Evolutionary conservation across 2,329 filamentous ascomycete genomes (phyloP), one percentile per base, ranked within the genome.

Genomic region (Penicillium corylophilum): DNA sequence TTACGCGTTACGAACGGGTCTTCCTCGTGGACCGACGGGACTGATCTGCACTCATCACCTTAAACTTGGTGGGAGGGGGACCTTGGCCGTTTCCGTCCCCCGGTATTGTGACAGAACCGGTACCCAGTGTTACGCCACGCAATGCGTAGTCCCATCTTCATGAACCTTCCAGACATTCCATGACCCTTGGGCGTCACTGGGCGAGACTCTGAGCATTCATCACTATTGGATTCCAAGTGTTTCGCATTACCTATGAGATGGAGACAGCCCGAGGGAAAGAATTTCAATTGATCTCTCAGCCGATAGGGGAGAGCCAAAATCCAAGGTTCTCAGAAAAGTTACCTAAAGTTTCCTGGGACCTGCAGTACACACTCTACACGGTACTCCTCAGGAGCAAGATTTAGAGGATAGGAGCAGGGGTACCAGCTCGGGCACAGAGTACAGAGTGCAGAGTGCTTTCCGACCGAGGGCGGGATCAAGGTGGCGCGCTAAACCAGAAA

Each of bases 151-250:
- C 39, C 54, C 48, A 59, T 50, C 48, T 61, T 62, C 61, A 60
- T 62, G 61, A 63, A 64, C 53, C 59, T 63, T 64, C 62, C 51
- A 64, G 59, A 58, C 62, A 62, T 63, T 63, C 62, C 60, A 58
- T 50, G 56, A 51, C 52, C 57, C 51, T 53, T 48, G 55, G 52
- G 46, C 57, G 50, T 53, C 55, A 51, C 36, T 36, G 35, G 41
- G 6, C 48, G 45, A 42, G 39, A 50, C 44, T 38, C 41, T 40
- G 41, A 12, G 39, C n/a, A 41, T 9, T 41, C 20, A 41, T 26
- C 15, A 13, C 35, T n/a, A 16, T 22, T 16, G 39, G 15, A 41
- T 41, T 41, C 39, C 22, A 26, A 20, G 12, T n/a, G 22, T 40
- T 41, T 23, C 20, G 20, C n/a, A 3, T 16, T 40, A 12, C 13